Evolutionary conservation across 2,329 filamentous ascomycete genomes (phyloP).

Genomic region (Phyllosticta citrichinensis): DNA sequence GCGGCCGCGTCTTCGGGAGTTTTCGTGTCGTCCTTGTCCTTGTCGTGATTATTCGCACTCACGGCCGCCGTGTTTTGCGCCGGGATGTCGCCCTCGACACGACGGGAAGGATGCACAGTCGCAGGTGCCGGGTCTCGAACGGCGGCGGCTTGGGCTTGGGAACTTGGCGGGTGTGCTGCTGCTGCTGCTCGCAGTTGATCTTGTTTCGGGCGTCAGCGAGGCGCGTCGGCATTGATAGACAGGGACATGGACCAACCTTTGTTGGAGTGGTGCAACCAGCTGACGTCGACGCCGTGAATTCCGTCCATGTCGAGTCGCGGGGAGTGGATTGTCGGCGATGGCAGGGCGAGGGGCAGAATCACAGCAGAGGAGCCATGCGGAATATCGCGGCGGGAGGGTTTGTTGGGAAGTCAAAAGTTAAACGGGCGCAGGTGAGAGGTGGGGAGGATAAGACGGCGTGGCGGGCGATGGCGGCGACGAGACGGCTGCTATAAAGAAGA

Average conservation of each 20-base stretch:
- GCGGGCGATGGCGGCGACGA: not conserved
- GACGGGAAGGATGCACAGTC: not conserved
- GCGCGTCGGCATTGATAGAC: not conserved
- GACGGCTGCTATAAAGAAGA: not conserved
- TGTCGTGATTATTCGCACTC: not conserved
- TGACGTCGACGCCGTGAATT: constrained; percentile 74
- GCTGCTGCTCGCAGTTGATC: not conserved
- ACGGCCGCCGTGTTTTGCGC: not conserved
- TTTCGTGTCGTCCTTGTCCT: not conserved
- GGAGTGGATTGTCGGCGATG: not conserved
- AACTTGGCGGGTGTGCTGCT: not conserved
- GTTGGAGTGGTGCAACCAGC: constrained; percentile 77
- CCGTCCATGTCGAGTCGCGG: constrained; percentile 55
- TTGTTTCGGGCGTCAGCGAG: not conserved
- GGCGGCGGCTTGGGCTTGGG: not conserved
- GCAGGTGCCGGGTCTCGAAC: not conserved
- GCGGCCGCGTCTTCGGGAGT: not conserved
- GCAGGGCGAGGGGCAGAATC: not conserved
- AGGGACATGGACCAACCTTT: constrained; percentile 55
- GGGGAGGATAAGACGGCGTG: not conserved
- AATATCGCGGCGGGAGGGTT: not conserved
- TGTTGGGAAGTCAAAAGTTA: not conserved
- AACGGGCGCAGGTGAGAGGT: not conserved
- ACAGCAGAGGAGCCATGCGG: not conserved
- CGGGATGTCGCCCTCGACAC: not conserved